These are phyloP conservation scores for Mortierella alpina DNA, from an alignment of 192 early-diverging fungal genomes.

Conservation along the genomic window DNA sequence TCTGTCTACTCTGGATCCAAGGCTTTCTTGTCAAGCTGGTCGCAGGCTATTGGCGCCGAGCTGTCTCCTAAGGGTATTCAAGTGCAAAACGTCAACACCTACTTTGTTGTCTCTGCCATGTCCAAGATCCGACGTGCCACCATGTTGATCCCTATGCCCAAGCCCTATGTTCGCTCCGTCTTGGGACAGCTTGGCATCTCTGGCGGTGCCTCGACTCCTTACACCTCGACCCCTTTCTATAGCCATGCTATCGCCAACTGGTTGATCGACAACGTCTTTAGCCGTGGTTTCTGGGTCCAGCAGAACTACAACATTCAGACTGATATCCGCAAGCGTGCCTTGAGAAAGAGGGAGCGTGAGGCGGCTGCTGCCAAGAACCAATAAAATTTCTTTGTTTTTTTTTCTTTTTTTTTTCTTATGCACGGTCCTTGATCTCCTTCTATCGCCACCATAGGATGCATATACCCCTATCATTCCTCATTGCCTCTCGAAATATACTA, in stretches of 20 bases:
- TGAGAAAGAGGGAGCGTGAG: conserved; percentile 76
- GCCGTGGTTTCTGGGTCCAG: conserved; percentile 67
- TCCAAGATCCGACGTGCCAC: conserved; percentile 88
- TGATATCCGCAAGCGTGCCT: conserved; percentile 77
- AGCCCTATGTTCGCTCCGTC: conserved; percentile 79
- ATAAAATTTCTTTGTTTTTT: conserved; percentile 2
- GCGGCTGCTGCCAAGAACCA: conserved; percentile 61
- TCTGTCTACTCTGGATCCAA: conserved; percentile 95
- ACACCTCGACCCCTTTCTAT: conserved; percentile 73
- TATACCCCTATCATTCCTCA: too few relatives aligned
- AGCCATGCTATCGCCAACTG: conserved; percentile 78
- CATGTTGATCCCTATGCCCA: conserved; percentile 83
- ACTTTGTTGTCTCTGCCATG: conserved; percentile 97
- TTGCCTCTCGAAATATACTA: too few relatives aligned
- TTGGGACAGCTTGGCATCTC: conserved; percentile 76
- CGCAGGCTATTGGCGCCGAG: conserved; percentile 89
- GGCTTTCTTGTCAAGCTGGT: conserved; percentile 91
- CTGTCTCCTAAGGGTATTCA: conserved; percentile 73
- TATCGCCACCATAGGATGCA: too few relatives aligned
- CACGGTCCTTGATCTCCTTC: too few relatives aligned
- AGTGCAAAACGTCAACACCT: conserved; percentile 94
- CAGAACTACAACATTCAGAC: conserved; percentile 70
- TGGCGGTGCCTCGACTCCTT: conserved; percentile 71
- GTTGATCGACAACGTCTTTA: conserved; percentile 71
- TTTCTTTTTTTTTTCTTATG: too few relatives aligned